Conservation (phyloP, 2,329 filamentous ascomycete genomes). For the Aspergillus cejpii region DNA sequence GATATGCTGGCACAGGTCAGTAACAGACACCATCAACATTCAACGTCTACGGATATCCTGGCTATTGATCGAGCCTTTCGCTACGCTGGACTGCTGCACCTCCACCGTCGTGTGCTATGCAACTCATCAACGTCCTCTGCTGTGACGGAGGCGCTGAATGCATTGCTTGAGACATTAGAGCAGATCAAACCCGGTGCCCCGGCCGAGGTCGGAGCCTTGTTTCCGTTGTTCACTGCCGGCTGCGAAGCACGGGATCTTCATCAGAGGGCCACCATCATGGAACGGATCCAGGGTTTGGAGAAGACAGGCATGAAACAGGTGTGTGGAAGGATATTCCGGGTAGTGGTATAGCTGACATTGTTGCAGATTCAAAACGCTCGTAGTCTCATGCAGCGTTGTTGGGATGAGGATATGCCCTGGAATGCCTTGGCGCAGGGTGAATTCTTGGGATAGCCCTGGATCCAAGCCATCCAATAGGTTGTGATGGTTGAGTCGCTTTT, state of each 20-base stretch:
- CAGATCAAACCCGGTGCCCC: slow-evolving; percentile 60
- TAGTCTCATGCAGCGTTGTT: slow-evolving; percentile 37
- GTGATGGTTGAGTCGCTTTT: neutral
- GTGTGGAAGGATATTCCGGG: slow-evolving; percentile 17
- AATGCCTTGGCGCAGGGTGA: slow-evolving; percentile 36
- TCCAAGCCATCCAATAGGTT: too few relatives aligned
- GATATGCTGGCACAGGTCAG: slow-evolving; percentile 35
- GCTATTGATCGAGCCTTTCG: slow-evolving; percentile 74
- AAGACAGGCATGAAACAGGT: slow-evolving; percentile 71
- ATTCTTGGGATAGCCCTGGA: slow-evolving; percentile 31
- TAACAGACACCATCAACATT: slow-evolving; percentile 36
- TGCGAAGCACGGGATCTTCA: slow-evolving; percentile 58
- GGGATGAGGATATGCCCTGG: slow-evolving; percentile 35
- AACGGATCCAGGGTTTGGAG: slow-evolving; percentile 61
- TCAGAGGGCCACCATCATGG: slow-evolving; percentile 56
- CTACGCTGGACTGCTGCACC: slow-evolving; percentile 68
- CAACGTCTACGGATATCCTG: slow-evolving; percentile 44
- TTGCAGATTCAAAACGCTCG: slow-evolving; percentile 37
- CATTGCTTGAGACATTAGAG: slow-evolving; percentile 57
- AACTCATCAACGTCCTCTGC: slow-evolving; percentile 51
- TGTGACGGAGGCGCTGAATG: slow-evolving; percentile 57
- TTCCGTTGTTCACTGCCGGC: slow-evolving; percentile 77
- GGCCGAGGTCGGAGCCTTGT: slow-evolving; percentile 67
- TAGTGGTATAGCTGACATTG: neutral
- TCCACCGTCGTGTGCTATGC: slow-evolving; percentile 65